A percentile compares a stretch with the other conserved stretches of the same genome.
These are phyloP conservation scores for Pythium rishiriense DNA, from an alignment of 352 stramenopile genomes.

Conservation along the genomic window DNA sequence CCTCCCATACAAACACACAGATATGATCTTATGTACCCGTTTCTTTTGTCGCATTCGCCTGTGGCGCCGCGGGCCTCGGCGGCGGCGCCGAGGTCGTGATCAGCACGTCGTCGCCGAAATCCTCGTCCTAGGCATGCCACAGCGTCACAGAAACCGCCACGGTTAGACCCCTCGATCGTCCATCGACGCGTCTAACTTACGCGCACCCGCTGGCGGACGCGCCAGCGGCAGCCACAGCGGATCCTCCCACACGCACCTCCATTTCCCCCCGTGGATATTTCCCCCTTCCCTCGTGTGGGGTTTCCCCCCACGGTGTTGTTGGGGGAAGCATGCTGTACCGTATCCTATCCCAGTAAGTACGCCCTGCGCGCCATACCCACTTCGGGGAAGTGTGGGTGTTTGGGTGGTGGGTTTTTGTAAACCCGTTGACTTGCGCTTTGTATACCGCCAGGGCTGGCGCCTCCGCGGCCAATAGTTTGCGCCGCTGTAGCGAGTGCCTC, in stretches of 20 bases:
- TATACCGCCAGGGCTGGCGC: slow-evolving; percentile 42
- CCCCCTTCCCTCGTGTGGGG: not conserved
- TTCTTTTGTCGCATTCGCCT: not conserved
- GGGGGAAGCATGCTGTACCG: slow-evolving; percentile 1
- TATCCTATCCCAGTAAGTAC: slow-evolving; percentile 8
- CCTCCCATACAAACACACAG: too few species aligned
- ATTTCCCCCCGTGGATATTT: not conserved
- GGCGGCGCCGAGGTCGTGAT: slow-evolving; percentile 32
- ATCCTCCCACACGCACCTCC: slow-evolving; percentile 12
- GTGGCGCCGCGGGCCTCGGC: not conserved
- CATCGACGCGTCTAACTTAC: not conserved
- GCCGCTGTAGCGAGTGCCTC: too few species aligned
- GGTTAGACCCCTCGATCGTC: not conserved
- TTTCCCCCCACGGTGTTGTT: not conserved
- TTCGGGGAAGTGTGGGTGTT: not conserved
- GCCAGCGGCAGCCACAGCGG: not conserved
- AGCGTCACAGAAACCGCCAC: slow-evolving; percentile 12
- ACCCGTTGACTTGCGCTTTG: slow-evolving; percentile 60
- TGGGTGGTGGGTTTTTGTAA: slow-evolving; percentile 17
- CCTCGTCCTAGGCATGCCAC: slow-evolving; percentile 55
- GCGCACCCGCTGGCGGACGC: not conserved
- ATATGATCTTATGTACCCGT: slow-evolving; percentile 6
- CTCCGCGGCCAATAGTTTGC: slow-evolving; percentile 84
- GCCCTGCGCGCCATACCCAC: not conserved
- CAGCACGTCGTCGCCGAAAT: slow-evolving; percentile 81